These are phyloP conservation scores for Zygotorulaspora florentina DNA, from an alignment of 805 yeast species.

Conservation along the genomic window DNA sequence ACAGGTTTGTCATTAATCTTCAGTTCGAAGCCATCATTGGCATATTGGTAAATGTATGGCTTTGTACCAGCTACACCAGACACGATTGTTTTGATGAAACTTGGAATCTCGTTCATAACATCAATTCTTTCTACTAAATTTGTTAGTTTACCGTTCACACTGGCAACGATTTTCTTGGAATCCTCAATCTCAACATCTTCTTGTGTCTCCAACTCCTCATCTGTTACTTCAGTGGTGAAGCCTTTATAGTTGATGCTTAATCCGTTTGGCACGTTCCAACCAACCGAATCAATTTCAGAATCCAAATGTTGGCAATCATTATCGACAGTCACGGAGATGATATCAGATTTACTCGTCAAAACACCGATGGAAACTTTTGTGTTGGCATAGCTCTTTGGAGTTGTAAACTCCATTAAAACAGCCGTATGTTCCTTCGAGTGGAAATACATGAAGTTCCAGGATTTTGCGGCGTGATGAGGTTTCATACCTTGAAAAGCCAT, in stretches of 20 bases:
- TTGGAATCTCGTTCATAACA: constrained; percentile 96
- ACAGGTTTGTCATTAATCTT: constrained; percentile 20
- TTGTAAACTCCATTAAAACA: constrained; percentile 90
- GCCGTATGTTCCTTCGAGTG: constrained; percentile 72
- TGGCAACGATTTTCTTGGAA: constrained; percentile 40
- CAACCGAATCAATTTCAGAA: constrained; percentile 65
- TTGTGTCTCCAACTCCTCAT: constrained; percentile 38
- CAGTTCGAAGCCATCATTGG: constrained; percentile 44
- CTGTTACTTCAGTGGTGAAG: constrained; percentile 42
- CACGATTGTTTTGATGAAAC: constrained; percentile 86
- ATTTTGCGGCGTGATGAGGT: constrained; percentile 97
- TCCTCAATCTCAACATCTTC: constrained; percentile 18
- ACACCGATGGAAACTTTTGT: constrained; percentile 80
- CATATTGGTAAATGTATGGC: constrained; percentile 94
- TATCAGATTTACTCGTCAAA: constrained; percentile 57
- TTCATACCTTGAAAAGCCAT: constrained; percentile 99
- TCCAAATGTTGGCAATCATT: constrained; percentile 60
- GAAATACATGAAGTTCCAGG: constrained; percentile 92
- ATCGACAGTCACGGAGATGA: constrained; percentile 60
- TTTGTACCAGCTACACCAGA: constrained; percentile 93
- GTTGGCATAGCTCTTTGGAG: constrained; percentile 84
- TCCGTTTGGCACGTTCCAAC: constrained; percentile 82
- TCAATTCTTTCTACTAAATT: constrained; percentile 84
- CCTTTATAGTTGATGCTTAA: constrained; percentile 60
- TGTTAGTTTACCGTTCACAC: constrained; percentile 56